Evolutionary conservation across 23 red algal genomes (phyloP).

Genomic region (Agarophyton chilense): DNA sequence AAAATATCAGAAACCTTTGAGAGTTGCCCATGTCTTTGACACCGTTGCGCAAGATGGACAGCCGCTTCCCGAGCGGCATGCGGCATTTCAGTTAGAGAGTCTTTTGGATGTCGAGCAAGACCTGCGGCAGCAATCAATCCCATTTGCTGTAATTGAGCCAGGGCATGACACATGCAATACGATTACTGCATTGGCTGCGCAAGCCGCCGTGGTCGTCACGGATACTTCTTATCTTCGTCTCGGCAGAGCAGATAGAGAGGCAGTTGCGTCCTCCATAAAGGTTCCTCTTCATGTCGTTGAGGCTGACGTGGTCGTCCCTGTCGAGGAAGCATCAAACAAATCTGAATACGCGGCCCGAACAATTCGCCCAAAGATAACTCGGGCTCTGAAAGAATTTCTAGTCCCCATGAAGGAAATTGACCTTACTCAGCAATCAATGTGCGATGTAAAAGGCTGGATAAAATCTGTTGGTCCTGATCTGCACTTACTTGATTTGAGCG

Average conservation of each 20-base stretch:
- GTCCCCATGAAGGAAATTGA: slow-evolving; percentile 42
- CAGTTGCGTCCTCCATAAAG: slow-evolving; percentile 37
- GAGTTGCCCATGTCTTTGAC: slow-evolving; percentile 71
- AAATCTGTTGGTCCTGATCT: background rate
- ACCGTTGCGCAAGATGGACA: slow-evolving; percentile 64
- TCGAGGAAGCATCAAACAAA: slow-evolving; percentile 69
- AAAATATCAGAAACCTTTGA: slow-evolving; percentile 55
- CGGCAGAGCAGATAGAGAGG: slow-evolving; percentile 40
- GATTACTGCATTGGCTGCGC: slow-evolving; percentile 36
- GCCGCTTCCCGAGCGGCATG: slow-evolving; percentile 77
- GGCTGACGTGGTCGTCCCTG: slow-evolving; percentile 89
- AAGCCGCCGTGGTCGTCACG: slow-evolving; percentile 67
- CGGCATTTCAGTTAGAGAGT: slow-evolving; percentile 74
- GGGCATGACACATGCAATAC: background rate
- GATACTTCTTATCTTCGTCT: slow-evolving; percentile 81
- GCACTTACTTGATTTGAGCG: slow-evolving; percentile 13
- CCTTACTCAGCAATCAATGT: slow-evolving; percentile 20
- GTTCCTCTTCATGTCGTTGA: slow-evolving; percentile 76
- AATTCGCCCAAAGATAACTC: slow-evolving; percentile 80
- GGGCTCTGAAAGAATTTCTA: slow-evolving; percentile 44
- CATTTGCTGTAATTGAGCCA: slow-evolving; percentile 27
- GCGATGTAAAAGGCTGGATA: slow-evolving; percentile 35
- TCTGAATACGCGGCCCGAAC: slow-evolving; percentile 91
- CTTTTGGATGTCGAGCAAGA: slow-evolving; percentile 49
- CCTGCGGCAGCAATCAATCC: slow-evolving; percentile 54